Evolutionary conservation across 148 eudicot genomes (phyloP).

Genomic region (Dysphania ambrosioides): DNA sequence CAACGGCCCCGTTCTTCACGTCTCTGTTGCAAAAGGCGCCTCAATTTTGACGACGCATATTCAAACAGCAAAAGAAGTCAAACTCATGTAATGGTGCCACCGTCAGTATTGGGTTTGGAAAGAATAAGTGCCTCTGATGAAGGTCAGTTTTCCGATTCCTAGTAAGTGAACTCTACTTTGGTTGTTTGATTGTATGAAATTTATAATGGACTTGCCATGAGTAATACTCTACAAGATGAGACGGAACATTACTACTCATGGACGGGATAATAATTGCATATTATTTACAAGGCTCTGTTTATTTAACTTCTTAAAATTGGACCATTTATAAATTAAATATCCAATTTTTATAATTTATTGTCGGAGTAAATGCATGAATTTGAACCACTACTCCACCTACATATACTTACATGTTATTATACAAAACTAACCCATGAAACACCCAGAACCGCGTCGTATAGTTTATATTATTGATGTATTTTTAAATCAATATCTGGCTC

Average conservation of each 20-base stretch:
- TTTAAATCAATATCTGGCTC: neutral
- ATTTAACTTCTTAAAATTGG: too few relatives aligned
- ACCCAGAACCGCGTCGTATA: too few relatives aligned
- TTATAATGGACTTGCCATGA: neutral
- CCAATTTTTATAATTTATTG: too few relatives aligned
- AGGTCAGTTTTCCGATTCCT: neutral
- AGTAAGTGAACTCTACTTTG: neutral
- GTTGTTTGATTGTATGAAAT: neutral
- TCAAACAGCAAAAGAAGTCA: neutral
- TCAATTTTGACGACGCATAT: neutral
- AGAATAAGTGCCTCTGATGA: neutral
- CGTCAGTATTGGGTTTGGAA: neutral
- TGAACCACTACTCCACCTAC: too few relatives aligned
- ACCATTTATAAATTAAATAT: too few relatives aligned
- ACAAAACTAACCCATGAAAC: too few relatives aligned
- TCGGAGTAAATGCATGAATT: too few relatives aligned
- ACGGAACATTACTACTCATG: neutral
- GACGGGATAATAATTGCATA: too few relatives aligned
- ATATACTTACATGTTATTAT: too few relatives aligned
- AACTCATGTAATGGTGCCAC: neutral
- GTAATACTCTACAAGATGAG: neutral
- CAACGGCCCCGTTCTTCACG: slow-evolving; percentile 6
- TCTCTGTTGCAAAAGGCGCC: slow-evolving; percentile 11
- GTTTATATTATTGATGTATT: neutral
- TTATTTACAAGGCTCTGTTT: too few relatives aligned